Percentiles rank a stretch among this genome's conserved stretches.
These are phyloP conservation scores for Podila horticola DNA, from an alignment of 192 early-diverging fungal genomes.

Conservation along the genomic window DNA sequence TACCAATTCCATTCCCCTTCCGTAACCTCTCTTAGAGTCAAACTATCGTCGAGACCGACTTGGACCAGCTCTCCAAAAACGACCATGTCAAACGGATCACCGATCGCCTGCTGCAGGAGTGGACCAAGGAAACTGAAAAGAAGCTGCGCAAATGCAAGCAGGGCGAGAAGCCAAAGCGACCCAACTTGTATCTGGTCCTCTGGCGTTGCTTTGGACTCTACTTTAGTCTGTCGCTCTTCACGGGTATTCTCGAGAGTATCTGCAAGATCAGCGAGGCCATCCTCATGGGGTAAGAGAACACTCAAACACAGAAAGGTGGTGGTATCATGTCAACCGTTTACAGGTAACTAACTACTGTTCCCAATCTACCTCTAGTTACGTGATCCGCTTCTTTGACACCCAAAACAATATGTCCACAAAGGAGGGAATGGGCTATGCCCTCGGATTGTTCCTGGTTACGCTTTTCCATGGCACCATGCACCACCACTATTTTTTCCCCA, in stretches of 20 bases:
- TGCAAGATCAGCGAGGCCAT: slow-evolving; percentile 56
- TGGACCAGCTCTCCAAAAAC: slow-evolving; percentile 38
- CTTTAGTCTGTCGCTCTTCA: slow-evolving; percentile 32
- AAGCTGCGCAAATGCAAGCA: slow-evolving; percentile 16
- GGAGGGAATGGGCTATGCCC: slow-evolving; percentile 42
- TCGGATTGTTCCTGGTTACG: slow-evolving; percentile 49
- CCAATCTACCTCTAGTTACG: slow-evolving; percentile 14
- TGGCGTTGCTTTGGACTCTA: slow-evolving; percentile 42
- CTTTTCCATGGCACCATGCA: slow-evolving; percentile 53
- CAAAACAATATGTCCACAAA: slow-evolving; percentile 2
- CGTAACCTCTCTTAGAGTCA: slow-evolving; percentile 7
- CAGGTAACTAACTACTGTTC: neutral
- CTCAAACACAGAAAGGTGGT: neutral
- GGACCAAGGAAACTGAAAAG: slow-evolving; percentile 38
- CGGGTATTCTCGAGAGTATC: slow-evolving; percentile 34
- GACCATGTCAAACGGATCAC: slow-evolving; percentile 46
- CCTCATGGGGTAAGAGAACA: slow-evolving; percentile 49
- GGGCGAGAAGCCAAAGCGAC: slow-evolving; percentile 22
- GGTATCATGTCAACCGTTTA: neutral
- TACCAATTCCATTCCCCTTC: neutral
- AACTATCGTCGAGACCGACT: slow-evolving; percentile 43
- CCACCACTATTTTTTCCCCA: slow-evolving; percentile 54
- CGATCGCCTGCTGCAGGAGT: slow-evolving; percentile 28
- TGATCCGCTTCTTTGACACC: slow-evolving; percentile 49
- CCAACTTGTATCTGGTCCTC: slow-evolving; percentile 12